These are phyloP conservation scores for Sanghuangporus weigelae DNA, from an alignment of 1,284 basidiomycete genomes.

Conservation along the genomic window DNA sequence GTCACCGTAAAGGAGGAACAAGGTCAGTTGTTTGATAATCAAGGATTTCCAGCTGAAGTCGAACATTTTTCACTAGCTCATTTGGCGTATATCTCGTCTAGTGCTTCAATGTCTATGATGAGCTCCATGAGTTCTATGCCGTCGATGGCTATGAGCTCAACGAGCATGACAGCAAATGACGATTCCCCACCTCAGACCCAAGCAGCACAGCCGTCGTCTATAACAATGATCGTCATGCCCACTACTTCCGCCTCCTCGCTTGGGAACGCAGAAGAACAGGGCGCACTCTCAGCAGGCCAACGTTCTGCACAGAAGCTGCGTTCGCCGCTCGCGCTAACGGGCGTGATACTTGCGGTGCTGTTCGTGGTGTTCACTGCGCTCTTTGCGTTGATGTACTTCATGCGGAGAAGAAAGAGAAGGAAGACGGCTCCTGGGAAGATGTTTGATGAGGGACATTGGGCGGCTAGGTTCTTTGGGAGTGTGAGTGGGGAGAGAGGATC, in stretches of 20 bases:
- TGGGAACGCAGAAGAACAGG: neutral
- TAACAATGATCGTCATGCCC: neutral
- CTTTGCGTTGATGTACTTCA: conserved; percentile 17
- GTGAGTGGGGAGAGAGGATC: neutral
- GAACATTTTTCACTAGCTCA: too few relatives aligned
- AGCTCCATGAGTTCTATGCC: neutral
- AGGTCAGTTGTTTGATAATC: neutral
- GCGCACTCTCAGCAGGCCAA: neutral
- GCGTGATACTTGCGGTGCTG: neutral
- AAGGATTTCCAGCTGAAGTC: neutral
- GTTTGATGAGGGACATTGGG: conserved; percentile 1
- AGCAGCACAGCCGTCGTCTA: neutral
- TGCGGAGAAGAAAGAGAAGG: conserved; percentile 11
- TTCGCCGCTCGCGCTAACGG: conserved; percentile 3
- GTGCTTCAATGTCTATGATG: neutral
- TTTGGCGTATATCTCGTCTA: neutral
- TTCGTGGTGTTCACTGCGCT: conserved; percentile 5
- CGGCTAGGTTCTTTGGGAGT: conserved; percentile 10
- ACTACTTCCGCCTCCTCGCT: neutral
- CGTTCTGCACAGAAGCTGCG: neutral
- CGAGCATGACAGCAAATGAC: neutral
- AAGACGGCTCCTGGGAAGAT: conserved; percentile 10
- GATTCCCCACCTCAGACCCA: neutral
- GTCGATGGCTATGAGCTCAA: neutral
- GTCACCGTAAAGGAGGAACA: conserved; percentile 11